These are phyloP conservation scores for Capsicum chinense DNA, from an alignment of 257 asterid species.

Conservation along the genomic window DNA sequence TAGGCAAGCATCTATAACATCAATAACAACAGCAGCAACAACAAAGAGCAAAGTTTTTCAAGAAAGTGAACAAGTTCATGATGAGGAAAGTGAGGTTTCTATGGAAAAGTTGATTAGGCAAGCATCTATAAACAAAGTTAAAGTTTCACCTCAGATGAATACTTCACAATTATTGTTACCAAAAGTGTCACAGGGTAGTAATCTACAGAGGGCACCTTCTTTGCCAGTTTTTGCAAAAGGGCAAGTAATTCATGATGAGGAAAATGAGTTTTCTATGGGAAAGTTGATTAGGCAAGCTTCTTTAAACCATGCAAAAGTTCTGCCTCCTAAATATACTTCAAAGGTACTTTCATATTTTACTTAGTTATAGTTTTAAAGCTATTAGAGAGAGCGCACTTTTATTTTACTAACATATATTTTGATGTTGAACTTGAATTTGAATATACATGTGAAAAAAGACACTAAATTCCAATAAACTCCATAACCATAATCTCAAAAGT, in stretches of 20 bases:
- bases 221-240: conserved; percentile 42
- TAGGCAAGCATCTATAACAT: conserved; percentile 63
- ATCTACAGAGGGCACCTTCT: conserved; percentile 35
- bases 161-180: background rate
- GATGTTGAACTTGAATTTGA: background rate
- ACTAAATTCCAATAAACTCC: background rate
- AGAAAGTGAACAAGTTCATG: conserved; percentile 31
- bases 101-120: conserved; percentile 62
- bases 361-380: background rate
- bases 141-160: background rate
- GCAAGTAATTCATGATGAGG: conserved; percentile 38
- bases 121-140: conserved; percentile 58
- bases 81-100: conserved; percentile 54
- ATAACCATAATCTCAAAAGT: background rate
- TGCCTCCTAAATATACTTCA: conserved; percentile 32
- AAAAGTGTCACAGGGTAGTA: background rate
- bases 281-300: conserved; percentile 74
- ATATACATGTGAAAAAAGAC: background rate
- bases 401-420: background rate
- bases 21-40: background rate
- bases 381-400: background rate
- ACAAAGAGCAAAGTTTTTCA: conserved; percentile 6
- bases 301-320: conserved; percentile 27
- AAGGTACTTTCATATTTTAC: conserved; percentile 39
- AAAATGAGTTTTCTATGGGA: conserved; percentile 59